Evolutionary conservation across 306 rosid genomes (phyloP).

Genomic region (peach (Prunus persica)): DNA sequence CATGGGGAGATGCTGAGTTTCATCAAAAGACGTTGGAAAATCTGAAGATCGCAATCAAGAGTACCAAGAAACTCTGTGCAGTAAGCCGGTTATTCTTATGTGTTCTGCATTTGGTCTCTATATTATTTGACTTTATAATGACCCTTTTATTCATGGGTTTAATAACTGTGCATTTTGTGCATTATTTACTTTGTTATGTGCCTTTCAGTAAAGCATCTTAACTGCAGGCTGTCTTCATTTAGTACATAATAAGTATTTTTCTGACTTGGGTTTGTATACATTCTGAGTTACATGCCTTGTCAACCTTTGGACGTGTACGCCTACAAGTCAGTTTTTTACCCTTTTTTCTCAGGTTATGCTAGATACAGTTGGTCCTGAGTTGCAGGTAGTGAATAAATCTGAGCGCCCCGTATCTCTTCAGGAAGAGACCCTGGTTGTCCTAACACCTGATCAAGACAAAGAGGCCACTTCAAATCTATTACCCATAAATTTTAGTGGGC

Average conservation of each 20-base stretch:
- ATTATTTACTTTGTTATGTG: not conserved
- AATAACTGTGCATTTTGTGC: not conserved
- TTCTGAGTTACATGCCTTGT: conserved; percentile 10
- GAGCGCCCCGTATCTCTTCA: conserved; percentile 61
- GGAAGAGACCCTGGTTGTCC: conserved; percentile 61
- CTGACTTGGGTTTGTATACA: conserved; percentile 4
- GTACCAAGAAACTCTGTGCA: conserved; percentile 70
- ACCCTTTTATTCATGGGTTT: not conserved
- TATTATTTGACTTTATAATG: not conserved
- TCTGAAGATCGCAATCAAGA: conserved; percentile 56
- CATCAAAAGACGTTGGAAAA: conserved; percentile 86
- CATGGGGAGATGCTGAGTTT: conserved; percentile 74
- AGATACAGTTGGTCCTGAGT: conserved; percentile 84
- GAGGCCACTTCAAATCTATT: conserved; percentile 70
- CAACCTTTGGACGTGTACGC: conserved; percentile 9
- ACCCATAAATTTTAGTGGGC: conserved; percentile 73
- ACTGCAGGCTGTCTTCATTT: no score
- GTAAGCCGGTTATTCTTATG: conserved; percentile 34
- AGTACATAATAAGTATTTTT: not conserved
- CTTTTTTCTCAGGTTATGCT: conserved; percentile 69
- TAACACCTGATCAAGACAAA: conserved; percentile 72
- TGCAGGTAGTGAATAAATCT: conserved; percentile 71
- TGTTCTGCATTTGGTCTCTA: conserved; percentile 1
- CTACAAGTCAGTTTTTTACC: conserved; percentile 9
- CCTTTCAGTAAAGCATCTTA: not conserved